A percentile compares a stretch with the other conserved stretches of the same genome.
Conservation (phyloP, 2,329 filamentous ascomycete species). For the Arthrobotrys pseudoclavata region DNA sequence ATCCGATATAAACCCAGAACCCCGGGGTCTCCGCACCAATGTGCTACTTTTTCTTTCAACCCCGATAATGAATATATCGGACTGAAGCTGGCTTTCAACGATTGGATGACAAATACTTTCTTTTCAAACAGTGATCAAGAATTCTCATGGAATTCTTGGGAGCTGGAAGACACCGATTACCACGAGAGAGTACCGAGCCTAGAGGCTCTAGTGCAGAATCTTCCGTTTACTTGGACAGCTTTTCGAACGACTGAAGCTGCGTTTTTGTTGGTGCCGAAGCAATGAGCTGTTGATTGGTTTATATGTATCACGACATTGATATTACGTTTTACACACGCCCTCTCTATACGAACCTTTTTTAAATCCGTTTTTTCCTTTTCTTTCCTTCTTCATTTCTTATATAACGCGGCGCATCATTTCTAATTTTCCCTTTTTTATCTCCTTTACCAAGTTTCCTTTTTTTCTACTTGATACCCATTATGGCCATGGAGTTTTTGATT, state of each 20-base stretch:
- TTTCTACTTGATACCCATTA: no score
- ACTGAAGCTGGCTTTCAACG: constrained; percentile 3
- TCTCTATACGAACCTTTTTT: background rate
- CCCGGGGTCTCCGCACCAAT: background rate
- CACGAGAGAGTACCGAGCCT: constrained; percentile 3
- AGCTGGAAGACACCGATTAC: background rate
- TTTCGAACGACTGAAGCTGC: constrained; percentile 10
- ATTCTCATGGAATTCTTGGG: constrained; percentile 24
- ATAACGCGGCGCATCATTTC: background rate
- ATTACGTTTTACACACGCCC: background rate
- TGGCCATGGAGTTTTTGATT: no score
- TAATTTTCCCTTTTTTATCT: background rate
- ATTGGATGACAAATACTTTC: constrained; percentile 8
- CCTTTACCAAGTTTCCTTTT: background rate
- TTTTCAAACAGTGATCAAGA: background rate
- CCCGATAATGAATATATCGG: constrained; percentile 5
- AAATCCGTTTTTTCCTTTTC: background rate
- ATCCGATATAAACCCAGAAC: background rate
- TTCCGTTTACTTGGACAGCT: constrained; percentile 16
- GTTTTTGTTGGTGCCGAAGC: constrained; percentile 34
- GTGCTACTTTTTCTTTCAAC: constrained; percentile 13
- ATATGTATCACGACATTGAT: no score
- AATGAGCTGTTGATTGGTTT: background rate
- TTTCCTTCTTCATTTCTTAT: background rate
- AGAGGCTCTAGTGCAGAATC: background rate